Evolutionary conservation across 805 yeast genomes (phyloP).

Genomic region (Blastobotrys muscicola): DNA sequence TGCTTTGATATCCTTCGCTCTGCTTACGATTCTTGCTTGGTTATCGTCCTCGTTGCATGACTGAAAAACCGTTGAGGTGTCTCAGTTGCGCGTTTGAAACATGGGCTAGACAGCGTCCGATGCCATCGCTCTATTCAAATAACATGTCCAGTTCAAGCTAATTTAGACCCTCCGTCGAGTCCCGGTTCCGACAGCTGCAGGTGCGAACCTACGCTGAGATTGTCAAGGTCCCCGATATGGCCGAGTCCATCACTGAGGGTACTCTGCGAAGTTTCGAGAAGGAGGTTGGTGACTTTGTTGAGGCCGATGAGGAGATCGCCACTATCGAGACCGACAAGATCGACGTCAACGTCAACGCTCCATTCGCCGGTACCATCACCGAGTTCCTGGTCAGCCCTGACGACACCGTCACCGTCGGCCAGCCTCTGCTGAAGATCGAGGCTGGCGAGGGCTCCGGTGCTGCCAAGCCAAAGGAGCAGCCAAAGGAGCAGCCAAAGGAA

Average conservation of each 20-base stretch:
- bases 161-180: too few species aligned
- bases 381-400: slow-evolving; percentile 78
- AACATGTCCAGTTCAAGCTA: too few species aligned
- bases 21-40: too few species aligned
- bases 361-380: slow-evolving; percentile 79
- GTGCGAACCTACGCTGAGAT: slow-evolving; percentile 23
- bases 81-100: too few species aligned
- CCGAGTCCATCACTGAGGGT: slow-evolving; percentile 97
- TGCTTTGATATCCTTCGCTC: too few species aligned
- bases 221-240: slow-evolving; percentile 96
- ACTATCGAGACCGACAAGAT: slow-evolving; percentile 98
- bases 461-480: slow-evolving; percentile 23
- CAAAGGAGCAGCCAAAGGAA: slow-evolving; percentile 17
- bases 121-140: too few species aligned
- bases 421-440: slow-evolving; percentile 80
- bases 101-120: too few species aligned
- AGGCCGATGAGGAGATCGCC: slow-evolving; percentile 82
- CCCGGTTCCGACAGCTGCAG: too few species aligned
- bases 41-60: too few species aligned
- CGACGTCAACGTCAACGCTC: slow-evolving; percentile 94
- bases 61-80: too few species aligned
- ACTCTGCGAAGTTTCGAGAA: slow-evolving; percentile 55
- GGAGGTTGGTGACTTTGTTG: slow-evolving; percentile 80
- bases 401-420: slow-evolving; percentile 93
- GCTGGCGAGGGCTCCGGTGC: slow-evolving; percentile 51